Percentiles rank a stretch among this genome's conserved stretches.
These are phyloP conservation scores for Pleurozium schreberi DNA, from an alignment of 225 moss, liverwort and hornwort genomes.

Conservation along the genomic window DNA sequence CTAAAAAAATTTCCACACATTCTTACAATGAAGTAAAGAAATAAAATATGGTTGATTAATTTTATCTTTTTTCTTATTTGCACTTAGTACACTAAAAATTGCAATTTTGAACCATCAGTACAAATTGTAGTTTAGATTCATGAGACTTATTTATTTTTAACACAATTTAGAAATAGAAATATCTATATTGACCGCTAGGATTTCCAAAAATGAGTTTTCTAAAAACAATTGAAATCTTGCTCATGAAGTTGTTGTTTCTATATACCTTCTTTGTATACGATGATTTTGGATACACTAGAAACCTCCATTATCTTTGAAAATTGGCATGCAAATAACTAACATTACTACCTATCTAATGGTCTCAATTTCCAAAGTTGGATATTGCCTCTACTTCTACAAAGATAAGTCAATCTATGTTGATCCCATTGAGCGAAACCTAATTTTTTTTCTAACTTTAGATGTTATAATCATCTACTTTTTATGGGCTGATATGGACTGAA, in stretches of 20 bases:
- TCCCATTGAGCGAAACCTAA: fast-evolving
- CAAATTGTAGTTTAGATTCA: not conserved
- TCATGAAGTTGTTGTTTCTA: no score
- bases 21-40: no score
- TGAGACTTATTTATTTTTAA: not conserved
- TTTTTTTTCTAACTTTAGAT: not conserved
- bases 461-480: not conserved
- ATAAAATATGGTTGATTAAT: not conserved
- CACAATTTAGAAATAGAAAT: fast-evolving
- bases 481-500: fast-evolving
- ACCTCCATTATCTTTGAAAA: not conserved
- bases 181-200: fast-evolving
- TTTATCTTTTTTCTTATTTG: no score
- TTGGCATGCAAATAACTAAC: not conserved
- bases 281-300: not conserved
- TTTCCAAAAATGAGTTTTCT: not conserved
- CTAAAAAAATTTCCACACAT: not conserved
- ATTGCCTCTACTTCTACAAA: no score
- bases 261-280: not conserved
- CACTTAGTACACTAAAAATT: not conserved
- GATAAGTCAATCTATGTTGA: not conserved
- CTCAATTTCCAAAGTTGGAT: no score
- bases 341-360: not conserved
- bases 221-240: not conserved
- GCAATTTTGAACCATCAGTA: not conserved